A percentile compares a stretch with the other conserved stretches of the same genome.
Evolutionary conservation across 2,329 filamentous ascomycete species (phyloP).

Genomic region (Septoria linicola): DNA sequence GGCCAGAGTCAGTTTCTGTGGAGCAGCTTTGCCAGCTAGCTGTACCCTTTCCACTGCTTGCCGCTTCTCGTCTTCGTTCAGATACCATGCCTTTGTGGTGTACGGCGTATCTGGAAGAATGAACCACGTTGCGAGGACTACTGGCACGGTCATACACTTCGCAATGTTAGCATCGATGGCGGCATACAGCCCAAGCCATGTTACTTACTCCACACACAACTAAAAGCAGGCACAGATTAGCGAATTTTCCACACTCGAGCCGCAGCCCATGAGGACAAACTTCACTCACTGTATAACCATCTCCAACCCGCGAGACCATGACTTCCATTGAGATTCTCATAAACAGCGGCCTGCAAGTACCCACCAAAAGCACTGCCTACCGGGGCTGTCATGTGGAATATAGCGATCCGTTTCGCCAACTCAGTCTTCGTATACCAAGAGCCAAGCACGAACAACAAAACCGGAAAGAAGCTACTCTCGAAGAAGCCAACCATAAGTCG

Average conservation of each 20-base stretch:
- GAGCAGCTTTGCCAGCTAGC: conserved; percentile 11
- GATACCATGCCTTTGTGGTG: conserved; percentile 17
- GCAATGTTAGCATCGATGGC: not conserved
- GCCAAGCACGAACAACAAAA: conserved; percentile 18
- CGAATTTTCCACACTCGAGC: too few relatives aligned
- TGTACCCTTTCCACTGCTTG: conserved; percentile 16
- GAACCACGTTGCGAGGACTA: conserved; percentile 54
- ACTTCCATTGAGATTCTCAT: conserved; percentile 12
- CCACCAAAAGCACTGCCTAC: conserved; percentile 14
- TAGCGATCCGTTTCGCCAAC: conserved; percentile 13
- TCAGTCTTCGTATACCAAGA: conserved; percentile 20
- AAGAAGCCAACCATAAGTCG: conserved; percentile 17
- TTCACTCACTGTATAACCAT: conserved; percentile 23
- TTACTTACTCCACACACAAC: conserved; percentile 48
- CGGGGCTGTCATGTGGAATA: conserved; percentile 16
- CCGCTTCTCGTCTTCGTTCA: conserved; percentile 9
- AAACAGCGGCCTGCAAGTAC: conserved; percentile 17
- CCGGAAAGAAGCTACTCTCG: conserved; percentile 8
- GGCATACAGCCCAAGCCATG: not conserved
- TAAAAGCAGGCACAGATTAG: too few relatives aligned
- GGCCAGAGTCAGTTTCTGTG: conserved; percentile 10
- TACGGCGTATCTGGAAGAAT: conserved; percentile 51
- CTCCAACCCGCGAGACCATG: conserved; percentile 16
- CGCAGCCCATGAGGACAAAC: too few relatives aligned
- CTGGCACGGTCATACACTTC: conserved; percentile 49